Base-by-base conservation (phyloP, 2,329 filamentous ascomycete genomes). In the Rhynchosporium graminicola region DNA sequence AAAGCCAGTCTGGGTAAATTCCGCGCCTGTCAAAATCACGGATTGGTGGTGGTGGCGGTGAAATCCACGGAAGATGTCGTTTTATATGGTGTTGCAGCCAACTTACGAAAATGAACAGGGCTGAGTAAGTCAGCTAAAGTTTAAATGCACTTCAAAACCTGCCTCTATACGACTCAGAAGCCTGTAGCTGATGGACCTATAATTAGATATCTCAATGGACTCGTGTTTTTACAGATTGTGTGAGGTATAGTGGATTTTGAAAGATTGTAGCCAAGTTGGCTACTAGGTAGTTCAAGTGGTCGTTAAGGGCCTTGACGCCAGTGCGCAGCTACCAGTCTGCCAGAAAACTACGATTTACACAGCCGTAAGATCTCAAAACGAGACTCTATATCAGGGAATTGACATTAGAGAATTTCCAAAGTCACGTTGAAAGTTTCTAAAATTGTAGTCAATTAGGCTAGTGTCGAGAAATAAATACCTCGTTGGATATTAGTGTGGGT, bases 81-180 rank as follows among this genome's bases (percentile, higher is more conserved):
- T 8, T 40, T 1, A 40, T 28, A 28, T n/a, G 20, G 13, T 9
- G 15, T 26, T n/a, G 13, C 6, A 2, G 48, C 48, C 31, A 51
- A 36, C 29, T 36, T 15, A 51, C 3, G 12, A 40, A 1, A 33
- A 28, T 28, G 20, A 54, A 33, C n/a, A 54, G 20, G 20, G 51
- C 51, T 54, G 51, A 54, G 51, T 42, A 54, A 54, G 51, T n/a
- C 5, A 36, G 33, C 33, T 10, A 54, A 40, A 54, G n/a, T 20
- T 40, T 15, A 28, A 54, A 26, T 42, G 36, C 51, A 42, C 36
- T 29, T 40, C 51, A 40, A 28, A 8, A 15, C 40, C 20, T 42
- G 36, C 33, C 28, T 54, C 20, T 54, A 20, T 42, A 42, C 51
- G 20, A 54, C 51, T 15, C 28, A 1, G 13, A 28, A 13, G 33